phyloP scores from a whole-genome alignment of 192 early-diverging fungal genomes.

The Phlyctochytrium arcticum region DNA sequence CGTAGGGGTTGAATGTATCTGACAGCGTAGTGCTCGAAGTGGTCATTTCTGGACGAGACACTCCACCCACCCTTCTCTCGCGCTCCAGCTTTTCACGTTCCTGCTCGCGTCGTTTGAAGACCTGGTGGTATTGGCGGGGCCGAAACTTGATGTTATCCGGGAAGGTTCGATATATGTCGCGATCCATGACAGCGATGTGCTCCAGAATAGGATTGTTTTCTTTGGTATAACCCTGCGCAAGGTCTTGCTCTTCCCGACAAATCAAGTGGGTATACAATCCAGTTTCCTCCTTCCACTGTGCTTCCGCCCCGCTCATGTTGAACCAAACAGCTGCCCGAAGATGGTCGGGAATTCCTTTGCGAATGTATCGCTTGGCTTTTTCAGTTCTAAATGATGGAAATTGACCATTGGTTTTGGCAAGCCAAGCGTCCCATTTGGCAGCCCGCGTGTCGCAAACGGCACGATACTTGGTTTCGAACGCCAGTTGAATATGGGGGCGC shows the following conservation, averaged over 20 bases:
- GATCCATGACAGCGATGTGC: conserved; percentile 63
- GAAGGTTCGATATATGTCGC: conserved; percentile 73
- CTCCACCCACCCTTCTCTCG: too few species aligned
- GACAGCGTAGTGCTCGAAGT: too few species aligned
- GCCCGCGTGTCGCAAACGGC: conserved; percentile 10
- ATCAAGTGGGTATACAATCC: conserved; percentile 54
- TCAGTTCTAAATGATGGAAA: conserved; percentile 1
- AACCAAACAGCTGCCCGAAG: conserved; percentile 67
- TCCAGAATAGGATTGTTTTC: conserved; percentile 51
- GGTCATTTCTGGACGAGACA: too few species aligned
- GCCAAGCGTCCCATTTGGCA: conserved; percentile 27
- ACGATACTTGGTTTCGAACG: conserved; percentile 24
- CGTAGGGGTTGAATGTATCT: too few species aligned
- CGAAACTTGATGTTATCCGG: conserved; percentile 72
- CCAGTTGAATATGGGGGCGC: background rate
- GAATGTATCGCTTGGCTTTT: too few species aligned
- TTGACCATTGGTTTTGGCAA: conserved; percentile 3
- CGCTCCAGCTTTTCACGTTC: too few species aligned
- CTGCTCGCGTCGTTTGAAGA: too few species aligned
- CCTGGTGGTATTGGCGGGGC: conserved; percentile 35
- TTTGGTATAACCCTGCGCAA: conserved; percentile 31
- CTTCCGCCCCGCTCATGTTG: conserved; percentile 67
- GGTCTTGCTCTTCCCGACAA: conserved; percentile 36
- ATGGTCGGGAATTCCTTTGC: conserved; percentile 73
- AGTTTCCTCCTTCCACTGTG: conserved; percentile 47